phyloP scores from a whole-genome alignment of 2,329 filamentous ascomycete genomes.

The Stemphylium vesicarium region DNA sequence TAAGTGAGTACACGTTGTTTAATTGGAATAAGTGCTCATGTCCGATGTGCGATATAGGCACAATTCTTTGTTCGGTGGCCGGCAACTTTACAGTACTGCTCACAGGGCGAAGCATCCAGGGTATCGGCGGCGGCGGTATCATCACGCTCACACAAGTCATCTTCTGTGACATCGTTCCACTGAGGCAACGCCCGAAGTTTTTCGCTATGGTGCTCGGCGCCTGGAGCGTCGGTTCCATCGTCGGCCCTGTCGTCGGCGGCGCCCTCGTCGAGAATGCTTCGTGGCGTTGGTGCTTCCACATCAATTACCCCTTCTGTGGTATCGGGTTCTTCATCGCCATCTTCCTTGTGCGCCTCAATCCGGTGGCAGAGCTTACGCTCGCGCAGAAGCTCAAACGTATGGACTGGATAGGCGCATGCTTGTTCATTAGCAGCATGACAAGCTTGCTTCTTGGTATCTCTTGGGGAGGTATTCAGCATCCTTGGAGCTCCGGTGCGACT shows the following conservation, averaged over 20 bases:
- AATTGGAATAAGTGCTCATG: background rate
- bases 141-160: slow-evolving; percentile 52
- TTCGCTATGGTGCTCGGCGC: slow-evolving; percentile 47
- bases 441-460: slow-evolving; percentile 52
- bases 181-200: slow-evolving; percentile 51
- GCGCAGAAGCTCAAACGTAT: slow-evolving; percentile 36
- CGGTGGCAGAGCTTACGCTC: slow-evolving; percentile 22
- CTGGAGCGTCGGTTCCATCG: slow-evolving; percentile 63
- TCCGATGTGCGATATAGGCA: slow-evolving; percentile 14
- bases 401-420: slow-evolving; percentile 53
- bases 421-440: slow-evolving; percentile 49
- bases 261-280: slow-evolving; percentile 58
- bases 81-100: slow-evolving; percentile 44
- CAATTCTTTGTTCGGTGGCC: slow-evolving; percentile 51
- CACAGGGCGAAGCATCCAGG: slow-evolving; percentile 46
- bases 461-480: slow-evolving; percentile 51
- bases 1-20: background rate
- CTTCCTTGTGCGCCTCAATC: slow-evolving; percentile 31
- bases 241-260: slow-evolving; percentile 58
- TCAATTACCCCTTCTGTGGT: slow-evolving; percentile 64
- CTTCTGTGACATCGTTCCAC: slow-evolving; percentile 54
- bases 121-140: slow-evolving; percentile 50
- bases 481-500: slow-evolving; percentile 50
- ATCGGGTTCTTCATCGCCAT: slow-evolving; percentile 33
- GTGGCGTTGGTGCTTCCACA: slow-evolving; percentile 70